Conservation (phyloP, 2,329 filamentous ascomycete species). For the Fusarium vanettenii region DNA sequence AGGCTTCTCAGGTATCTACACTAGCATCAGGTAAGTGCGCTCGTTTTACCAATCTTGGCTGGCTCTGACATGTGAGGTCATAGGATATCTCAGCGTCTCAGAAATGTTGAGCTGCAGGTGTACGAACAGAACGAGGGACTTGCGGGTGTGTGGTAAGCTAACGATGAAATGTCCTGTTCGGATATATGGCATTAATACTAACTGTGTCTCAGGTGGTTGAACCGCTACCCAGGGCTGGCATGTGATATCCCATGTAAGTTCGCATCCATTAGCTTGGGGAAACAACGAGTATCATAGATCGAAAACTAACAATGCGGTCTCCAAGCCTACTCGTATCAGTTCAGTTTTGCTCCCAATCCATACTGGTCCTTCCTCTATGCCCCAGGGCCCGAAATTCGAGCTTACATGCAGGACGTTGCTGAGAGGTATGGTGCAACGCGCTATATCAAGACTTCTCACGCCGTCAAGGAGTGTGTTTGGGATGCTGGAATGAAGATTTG, state of each 20-base stretch:
- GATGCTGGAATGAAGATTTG: slow-evolving; percentile 4
- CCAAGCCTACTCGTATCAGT: slow-evolving; percentile 20
- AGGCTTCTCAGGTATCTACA: slow-evolving; percentile 21
- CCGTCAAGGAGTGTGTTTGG: neutral
- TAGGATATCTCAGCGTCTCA: slow-evolving; percentile 12
- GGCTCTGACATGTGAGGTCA: neutral
- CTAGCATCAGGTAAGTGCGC: slow-evolving; percentile 8
- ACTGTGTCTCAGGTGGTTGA: slow-evolving; percentile 17
- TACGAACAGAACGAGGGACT: slow-evolving; percentile 16
- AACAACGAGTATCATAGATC: neutral
- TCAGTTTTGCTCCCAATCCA: slow-evolving; percentile 13
- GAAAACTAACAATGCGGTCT: neutral
- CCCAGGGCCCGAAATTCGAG: slow-evolving; percentile 14
- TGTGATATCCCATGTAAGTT: slow-evolving; percentile 26
- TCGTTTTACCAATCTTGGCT: neutral
- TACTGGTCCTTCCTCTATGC: slow-evolving; percentile 21
- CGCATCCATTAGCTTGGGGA: neutral
- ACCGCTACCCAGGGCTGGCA: slow-evolving; percentile 16
- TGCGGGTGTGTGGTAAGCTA: slow-evolving; percentile 12
- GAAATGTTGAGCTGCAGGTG: slow-evolving; percentile 12
- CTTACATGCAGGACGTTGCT: slow-evolving; percentile 19
- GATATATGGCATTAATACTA: neutral
- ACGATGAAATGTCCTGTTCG: neutral
- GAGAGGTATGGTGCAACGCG: slow-evolving; percentile 12
- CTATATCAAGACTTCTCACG: slow-evolving; percentile 15